A percentile compares a stretch with the other conserved stretches of the same genome.
Evolutionary conservation across 139 green algal species (phyloP).

Genomic region (Chlamydomonas asymmetrica): DNA sequence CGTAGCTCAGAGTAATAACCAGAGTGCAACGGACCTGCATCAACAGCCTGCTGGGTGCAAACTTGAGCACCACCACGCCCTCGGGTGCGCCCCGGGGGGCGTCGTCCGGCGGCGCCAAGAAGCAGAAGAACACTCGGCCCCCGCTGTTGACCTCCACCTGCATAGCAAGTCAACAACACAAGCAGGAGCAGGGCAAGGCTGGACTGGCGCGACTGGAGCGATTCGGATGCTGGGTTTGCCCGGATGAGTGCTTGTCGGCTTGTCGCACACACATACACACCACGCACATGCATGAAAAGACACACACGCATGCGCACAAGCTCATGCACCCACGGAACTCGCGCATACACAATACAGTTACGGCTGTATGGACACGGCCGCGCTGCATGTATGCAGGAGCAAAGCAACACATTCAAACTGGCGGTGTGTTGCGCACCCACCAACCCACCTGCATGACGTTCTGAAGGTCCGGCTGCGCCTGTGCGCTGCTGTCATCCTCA

Average conservation of each 20-base stretch:
- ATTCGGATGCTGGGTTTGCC: neutral
- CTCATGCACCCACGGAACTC: neutral
- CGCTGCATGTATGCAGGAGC: conserved; percentile 1
- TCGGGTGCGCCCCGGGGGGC: conserved; percentile 14
- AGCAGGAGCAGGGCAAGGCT: neutral
- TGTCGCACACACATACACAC: neutral
- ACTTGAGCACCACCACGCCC: conserved; percentile 70
- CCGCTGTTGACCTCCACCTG: conserved; percentile 78
- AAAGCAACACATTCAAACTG: neutral
- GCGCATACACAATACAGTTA: neutral
- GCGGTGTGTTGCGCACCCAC: no score
- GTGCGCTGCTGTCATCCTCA: no score
- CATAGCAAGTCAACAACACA: neutral
- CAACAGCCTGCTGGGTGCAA: conserved; percentile 55
- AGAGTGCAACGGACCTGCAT: conserved; percentile 31
- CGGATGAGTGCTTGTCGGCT: neutral
- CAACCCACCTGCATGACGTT: conserved; percentile 21
- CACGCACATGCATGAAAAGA: neutral
- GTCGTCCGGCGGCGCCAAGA: conserved; percentile 64
- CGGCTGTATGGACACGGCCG: neutral
- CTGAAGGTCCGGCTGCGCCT: neutral
- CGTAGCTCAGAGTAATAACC: neutral
- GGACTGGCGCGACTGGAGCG: neutral
- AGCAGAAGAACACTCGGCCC: conserved; percentile 78
- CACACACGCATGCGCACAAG: neutral